Evolutionary conservation across 2,329 filamentous ascomycete species (phyloP), one percentile per base, ranked within the genome.

Genomic region (Macrophomina phaseolina): DNA sequence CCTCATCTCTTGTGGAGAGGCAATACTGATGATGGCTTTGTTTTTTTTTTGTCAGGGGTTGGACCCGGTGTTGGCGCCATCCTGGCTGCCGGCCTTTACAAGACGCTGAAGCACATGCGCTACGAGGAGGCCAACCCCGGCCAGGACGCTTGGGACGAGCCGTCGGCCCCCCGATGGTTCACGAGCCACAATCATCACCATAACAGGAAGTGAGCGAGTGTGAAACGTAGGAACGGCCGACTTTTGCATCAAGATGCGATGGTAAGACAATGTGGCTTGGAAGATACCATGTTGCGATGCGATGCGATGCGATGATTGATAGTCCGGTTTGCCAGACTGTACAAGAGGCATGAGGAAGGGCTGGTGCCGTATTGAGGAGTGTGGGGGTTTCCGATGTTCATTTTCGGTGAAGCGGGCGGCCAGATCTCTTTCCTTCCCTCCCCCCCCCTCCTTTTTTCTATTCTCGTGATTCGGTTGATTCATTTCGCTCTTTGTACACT

Each of bases 41-140:
- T 28, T 38, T 7, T 32, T 28, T 38, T 16, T 23, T 23, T 23
- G 23, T 23, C 23, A 67, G 65, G 65, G 80, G 72, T 83, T 40
- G 82, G 82, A 0, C 82, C 82, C 1, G 62, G 80, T 4, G 74
- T 83, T 1, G 82, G 82, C 0, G 76, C 82, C 0, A 73, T 83
- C 6, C 73, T 85, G 4, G 84, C 84, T 0, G 80, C 81, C 3
- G 80, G 77, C 7, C 84, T 86, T 70, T 86, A 83, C 69, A 74
- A 71, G 64, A 76, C 85, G 67, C 78, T 86, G 68, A 81, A 81
- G 71, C 75, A 78, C 52, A 71, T 77, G 18, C 75, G 77, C 61
- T 79, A 79, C 62, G 74, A 78, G 64, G 73, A 75, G 34, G 75
- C 74, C 14, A 78, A 79, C 58, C 76, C 76, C 0, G 77, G 75